These are phyloP conservation scores for Saraca asoca DNA, from an alignment of 331 rosid species.

Conservation along the genomic window DNA sequence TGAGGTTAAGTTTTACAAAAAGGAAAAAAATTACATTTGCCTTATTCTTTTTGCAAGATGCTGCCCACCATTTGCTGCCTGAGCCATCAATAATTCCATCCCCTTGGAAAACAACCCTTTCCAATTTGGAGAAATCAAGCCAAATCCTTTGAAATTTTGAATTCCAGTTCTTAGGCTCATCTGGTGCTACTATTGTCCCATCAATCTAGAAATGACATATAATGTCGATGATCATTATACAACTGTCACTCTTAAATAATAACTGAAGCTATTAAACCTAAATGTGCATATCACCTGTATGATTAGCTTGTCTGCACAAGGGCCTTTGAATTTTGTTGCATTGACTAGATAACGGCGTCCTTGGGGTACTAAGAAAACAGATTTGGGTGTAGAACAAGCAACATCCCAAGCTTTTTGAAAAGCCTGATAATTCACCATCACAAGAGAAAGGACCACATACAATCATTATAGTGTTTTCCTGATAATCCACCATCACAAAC, in stretches of 20 bases:
- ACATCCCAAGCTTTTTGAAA: constrained; percentile 77
- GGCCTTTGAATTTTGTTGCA: constrained; percentile 85
- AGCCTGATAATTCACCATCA: constrained; percentile 60
- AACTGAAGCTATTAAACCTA: constrained; percentile 7
- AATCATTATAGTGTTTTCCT: not conserved
- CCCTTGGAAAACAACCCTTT: constrained; percentile 74
- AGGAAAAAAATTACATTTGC: constrained; percentile 53
- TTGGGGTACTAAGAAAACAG: constrained; percentile 83
- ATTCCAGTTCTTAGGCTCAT: constrained; percentile 82
- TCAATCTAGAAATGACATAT: constrained; percentile 62
- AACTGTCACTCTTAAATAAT: not conserved
- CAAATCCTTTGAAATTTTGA: constrained; percentile 59
- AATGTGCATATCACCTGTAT: constrained; percentile 57
- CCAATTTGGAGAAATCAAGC: constrained; percentile 75
- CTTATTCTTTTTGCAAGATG: constrained; percentile 93
- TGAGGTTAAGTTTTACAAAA: constrained; percentile 7
- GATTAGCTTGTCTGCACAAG: constrained; percentile 64
- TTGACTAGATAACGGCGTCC: constrained; percentile 71
- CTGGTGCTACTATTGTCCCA: constrained; percentile 89
- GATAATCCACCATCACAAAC: constrained; percentile 25
- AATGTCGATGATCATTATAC: constrained; percentile 23
- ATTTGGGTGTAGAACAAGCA: constrained; percentile 72
- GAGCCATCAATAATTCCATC: constrained; percentile 87
- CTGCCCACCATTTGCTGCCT: constrained; percentile 98
- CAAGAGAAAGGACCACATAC: constrained; percentile 30